Percentiles rank a stretch among this genome's conserved stretches.
Conservation (phyloP, 2,329 filamentous ascomycete species). For the Phaeoacremonium minimum region DNA sequence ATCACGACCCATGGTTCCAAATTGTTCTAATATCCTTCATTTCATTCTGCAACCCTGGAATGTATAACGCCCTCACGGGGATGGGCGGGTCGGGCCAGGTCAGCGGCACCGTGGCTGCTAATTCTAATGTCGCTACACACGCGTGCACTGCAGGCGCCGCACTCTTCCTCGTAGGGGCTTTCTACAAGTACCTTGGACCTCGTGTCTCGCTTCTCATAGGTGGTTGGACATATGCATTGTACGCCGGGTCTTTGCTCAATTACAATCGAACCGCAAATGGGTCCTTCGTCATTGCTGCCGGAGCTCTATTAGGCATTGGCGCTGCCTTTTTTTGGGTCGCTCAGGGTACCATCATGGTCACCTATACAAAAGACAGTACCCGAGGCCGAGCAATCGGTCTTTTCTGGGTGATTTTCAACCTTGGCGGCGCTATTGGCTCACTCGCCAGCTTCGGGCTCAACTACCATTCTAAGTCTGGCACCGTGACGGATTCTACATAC, state of each 20-base stretch:
- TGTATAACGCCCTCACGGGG: constrained; percentile 40
- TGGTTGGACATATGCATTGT: constrained; percentile 38
- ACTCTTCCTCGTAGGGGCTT: constrained; percentile 34
- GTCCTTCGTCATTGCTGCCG: constrained; percentile 34
- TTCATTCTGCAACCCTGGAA: constrained; percentile 41
- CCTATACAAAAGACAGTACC: constrained; percentile 33
- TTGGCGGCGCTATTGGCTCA: constrained; percentile 35
- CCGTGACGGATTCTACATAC: constrained; percentile 42
- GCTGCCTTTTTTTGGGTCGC: constrained; percentile 38
- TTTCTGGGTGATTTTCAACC: constrained; percentile 40
- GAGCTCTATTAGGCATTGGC: constrained; percentile 36
- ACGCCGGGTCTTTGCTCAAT: constrained; percentile 33
- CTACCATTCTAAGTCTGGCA: constrained; percentile 28
- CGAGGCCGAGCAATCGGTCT: constrained; percentile 34
- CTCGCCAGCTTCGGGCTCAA: constrained; percentile 37
- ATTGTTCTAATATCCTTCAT: constrained; percentile 40
- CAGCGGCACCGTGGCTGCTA: constrained; percentile 33
- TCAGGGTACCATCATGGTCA: constrained; percentile 43
- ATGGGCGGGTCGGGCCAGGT: constrained; percentile 39
- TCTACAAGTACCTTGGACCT: constrained; percentile 35
- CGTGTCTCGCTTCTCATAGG: constrained; percentile 34
- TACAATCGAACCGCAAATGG: constrained; percentile 33
- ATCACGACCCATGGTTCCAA: constrained; percentile 35
- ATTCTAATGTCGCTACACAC: constrained; percentile 36
- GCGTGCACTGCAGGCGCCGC: constrained; percentile 34